Conservation (phyloP, 306 rosid genomes). For the Ormosia semicastrata region DNA sequence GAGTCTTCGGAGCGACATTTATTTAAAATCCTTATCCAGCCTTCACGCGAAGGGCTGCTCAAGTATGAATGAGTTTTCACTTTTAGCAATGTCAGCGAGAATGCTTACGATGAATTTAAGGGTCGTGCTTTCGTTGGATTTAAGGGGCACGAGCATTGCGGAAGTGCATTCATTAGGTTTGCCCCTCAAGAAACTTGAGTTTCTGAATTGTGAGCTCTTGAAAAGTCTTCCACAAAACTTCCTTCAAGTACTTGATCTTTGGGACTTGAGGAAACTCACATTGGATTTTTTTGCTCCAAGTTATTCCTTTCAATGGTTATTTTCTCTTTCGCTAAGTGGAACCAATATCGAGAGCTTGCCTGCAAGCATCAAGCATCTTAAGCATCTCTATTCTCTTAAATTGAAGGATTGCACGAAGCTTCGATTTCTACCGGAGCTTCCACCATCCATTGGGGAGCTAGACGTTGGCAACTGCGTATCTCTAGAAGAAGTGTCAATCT, state of each 20-base stretch:
- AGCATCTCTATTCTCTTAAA: neutral
- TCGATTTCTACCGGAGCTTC: no score
- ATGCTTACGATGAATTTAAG: no score
- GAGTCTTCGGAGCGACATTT: neutral
- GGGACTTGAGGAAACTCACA: neutral
- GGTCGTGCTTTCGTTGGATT: no score
- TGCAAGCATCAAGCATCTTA: neutral
- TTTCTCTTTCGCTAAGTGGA: accelerated
- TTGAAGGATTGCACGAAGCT: no score
- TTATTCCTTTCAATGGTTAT: neutral
- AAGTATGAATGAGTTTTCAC: neutral
- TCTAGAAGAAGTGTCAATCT: no score
- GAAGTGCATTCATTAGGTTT: neutral
- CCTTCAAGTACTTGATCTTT: neutral
- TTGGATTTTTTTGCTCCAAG: neutral
- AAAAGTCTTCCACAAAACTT: neutral
- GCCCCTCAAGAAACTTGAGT: neutral
- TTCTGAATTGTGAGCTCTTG: neutral
- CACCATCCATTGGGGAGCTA: no score
- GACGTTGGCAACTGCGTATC: no score
- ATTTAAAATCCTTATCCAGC: neutral
- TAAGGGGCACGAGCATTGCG: neutral
- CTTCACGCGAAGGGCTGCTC: neutral
- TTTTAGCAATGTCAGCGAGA: neutral
- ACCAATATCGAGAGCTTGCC: neutral